Percentiles rank a stretch among this genome's conserved stretches.
Evolutionary conservation across 768 basidiomycete species (phyloP).

Genomic region (Hericium rajendrae): DNA sequence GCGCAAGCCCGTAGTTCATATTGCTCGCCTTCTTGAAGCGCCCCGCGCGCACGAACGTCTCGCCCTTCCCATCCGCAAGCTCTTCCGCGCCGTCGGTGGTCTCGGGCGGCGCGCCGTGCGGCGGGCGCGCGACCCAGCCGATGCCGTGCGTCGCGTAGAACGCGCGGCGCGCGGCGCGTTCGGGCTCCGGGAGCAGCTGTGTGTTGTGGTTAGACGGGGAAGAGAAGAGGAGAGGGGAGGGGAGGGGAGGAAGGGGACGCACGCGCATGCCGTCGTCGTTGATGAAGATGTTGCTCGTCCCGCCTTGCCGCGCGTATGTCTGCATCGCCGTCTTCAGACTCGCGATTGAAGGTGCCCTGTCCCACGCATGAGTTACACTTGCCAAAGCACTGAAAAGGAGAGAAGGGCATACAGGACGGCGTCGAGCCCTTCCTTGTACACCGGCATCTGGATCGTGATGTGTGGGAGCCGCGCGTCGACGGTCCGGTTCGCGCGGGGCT

Average conservation of each 20-base stretch:
- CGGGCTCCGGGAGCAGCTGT: conserved; percentile 30
- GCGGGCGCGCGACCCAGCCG: conserved; percentile 51
- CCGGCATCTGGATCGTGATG: conserved; percentile 47
- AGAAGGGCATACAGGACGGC: conserved; percentile 34
- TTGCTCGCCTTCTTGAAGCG: conserved; percentile 41
- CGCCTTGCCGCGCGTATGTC: conserved; percentile 59
- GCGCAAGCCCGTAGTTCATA: conserved; percentile 34
- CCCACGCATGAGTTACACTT: background rate
- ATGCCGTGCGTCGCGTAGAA: conserved; percentile 51
- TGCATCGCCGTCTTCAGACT: conserved; percentile 53
- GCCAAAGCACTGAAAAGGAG: background rate
- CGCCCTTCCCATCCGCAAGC: conserved; percentile 22
- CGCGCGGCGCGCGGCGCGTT: conserved; percentile 35
- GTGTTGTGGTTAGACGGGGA: background rate
- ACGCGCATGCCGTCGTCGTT: conserved; percentile 57
- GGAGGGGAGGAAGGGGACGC: background rate
- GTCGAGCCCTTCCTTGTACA: conserved; percentile 47
- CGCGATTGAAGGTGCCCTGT: conserved; percentile 36
- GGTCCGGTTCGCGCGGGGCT: conserved; percentile 32
- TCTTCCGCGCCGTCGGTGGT: conserved; percentile 1
- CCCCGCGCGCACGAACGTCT: conserved; percentile 36
- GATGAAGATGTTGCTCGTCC: conserved; percentile 45
- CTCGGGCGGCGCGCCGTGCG: conserved; percentile 29
- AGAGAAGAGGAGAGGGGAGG: background rate
- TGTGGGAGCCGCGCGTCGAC: conserved; percentile 38